A percentile compares a stretch with the other conserved stretches of the same genome.
These are phyloP conservation scores for Linnemannia exigua DNA, from an alignment of 192 early-diverging fungal species.

Conservation along the genomic window DNA sequence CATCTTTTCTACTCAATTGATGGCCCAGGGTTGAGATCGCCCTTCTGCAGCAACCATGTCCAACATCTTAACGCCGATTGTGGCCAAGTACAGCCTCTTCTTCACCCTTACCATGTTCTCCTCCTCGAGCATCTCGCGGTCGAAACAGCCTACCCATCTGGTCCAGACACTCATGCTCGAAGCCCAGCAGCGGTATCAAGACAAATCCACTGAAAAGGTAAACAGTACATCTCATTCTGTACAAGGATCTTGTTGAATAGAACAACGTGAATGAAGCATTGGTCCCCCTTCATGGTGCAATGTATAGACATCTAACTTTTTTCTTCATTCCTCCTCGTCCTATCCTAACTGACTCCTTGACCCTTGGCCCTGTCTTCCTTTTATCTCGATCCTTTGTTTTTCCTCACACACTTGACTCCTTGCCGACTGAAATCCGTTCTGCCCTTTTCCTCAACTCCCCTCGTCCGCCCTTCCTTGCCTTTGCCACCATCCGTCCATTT, in stretches of 20 bases:
- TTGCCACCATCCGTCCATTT: not conserved
- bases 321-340: not conserved
- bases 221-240: not conserved
- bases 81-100: conserved; percentile 47
- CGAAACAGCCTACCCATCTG: conserved; percentile 35
- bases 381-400: not conserved
- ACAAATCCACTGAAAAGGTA: conserved; percentile 26
- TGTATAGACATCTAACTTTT: conserved; percentile 10
- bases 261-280: conserved; percentile 5
- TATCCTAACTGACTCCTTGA: not conserved
- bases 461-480: not conserved
- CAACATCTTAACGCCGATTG: conserved; percentile 41
- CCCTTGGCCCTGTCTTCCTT: not conserved
- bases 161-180: conserved; percentile 33
- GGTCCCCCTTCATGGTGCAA: not conserved
- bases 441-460: not conserved
- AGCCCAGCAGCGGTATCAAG: conserved; percentile 34
- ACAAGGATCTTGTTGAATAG: not conserved
- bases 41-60: conserved; percentile 23
- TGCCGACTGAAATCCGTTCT: not conserved
- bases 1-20: not conserved
- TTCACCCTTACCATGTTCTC: conserved; percentile 48
- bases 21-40: not conserved
- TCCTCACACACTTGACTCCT: too few relatives aligned
- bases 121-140: conserved; percentile 30